Base-by-base conservation (phyloP, 2,329 filamentous ascomycete genomes). In the Zelopaecilomyces penicillatus region DNA sequence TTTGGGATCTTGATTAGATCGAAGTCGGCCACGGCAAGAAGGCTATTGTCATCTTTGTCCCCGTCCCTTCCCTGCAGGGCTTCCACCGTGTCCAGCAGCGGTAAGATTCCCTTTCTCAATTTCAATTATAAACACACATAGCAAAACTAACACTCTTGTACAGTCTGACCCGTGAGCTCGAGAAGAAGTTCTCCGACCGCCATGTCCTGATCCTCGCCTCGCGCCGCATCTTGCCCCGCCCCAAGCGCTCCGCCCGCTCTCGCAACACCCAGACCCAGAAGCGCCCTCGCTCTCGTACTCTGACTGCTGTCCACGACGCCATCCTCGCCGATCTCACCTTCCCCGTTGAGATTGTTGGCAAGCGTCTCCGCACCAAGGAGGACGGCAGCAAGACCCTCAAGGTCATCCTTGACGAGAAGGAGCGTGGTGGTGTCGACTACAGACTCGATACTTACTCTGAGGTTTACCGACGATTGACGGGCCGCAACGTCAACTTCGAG, bases 171-270 rank as follows among this genome's bases (percentile, higher is more conserved):
- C 93, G 93, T 76, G 93, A 98, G 82, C 90, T 98, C 69, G 93
- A 98, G 86, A 98, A 98, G 89, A 98, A 98, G 81, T 98, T 98
- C 88, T 97, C 93, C 57, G 93, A 98, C 82, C 93, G 93, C 75
- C 93, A 98, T 75, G 93, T 98, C 72, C 80, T 98, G 72, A 89
- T 98, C 83, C 85, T 98, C 64, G 93, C 93, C 63, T 94, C 91
- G 67, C 93, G 93, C 82, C 93, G 93, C 74, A 98, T 98, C 66
- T 82, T 98, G 53, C 91, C 93, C 71, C 89, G 90, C 73, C 93
- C 93, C 72, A 96, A 96, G 87, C 90, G 91, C 71, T 95, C 89
- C 71, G 88, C 84, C 79, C 90, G 89, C 78, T 88, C 85, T 60
- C 91, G 93, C 80, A 90, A 90, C 77, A 87, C 79, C 69, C 90